phyloP scores from a whole-genome alignment of 2,329 filamentous ascomycete genomes.

The Claviceps spartinae region DNA sequence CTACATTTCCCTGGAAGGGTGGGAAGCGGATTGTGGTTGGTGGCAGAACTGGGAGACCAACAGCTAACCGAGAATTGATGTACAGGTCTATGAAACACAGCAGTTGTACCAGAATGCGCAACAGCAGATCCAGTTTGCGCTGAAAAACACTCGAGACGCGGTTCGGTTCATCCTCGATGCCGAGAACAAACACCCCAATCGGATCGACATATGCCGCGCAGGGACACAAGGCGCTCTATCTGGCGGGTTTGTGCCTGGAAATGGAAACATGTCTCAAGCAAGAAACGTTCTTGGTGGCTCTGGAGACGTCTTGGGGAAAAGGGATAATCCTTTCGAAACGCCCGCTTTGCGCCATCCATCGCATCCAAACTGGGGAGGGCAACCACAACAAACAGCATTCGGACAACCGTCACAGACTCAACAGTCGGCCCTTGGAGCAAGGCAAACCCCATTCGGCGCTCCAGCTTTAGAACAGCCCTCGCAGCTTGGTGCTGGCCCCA shows the following conservation, averaged over 20 bases:
- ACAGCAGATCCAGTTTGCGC: slow-evolving; percentile 57
- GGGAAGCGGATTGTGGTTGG: background rate
- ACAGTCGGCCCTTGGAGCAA: slow-evolving; percentile 20
- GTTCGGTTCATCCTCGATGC: slow-evolving; percentile 53
- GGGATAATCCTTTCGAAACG: slow-evolving; percentile 22
- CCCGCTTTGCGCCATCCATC: slow-evolving; percentile 23
- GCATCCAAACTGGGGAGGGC: slow-evolving; percentile 15
- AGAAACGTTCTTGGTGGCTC: slow-evolving; percentile 25
- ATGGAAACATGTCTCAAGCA: slow-evolving; percentile 20
- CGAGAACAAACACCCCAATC: slow-evolving; percentile 61
- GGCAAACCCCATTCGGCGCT: slow-evolving; percentile 21
- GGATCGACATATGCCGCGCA: slow-evolving; percentile 47
- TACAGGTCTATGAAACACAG: slow-evolving; percentile 47
- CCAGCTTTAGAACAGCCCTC: slow-evolving; percentile 23
- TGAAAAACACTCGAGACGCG: slow-evolving; percentile 58
- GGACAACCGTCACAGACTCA: slow-evolving; percentile 30
- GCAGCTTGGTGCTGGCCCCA: slow-evolving; percentile 9
- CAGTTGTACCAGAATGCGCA: slow-evolving; percentile 49
- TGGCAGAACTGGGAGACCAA: background rate
- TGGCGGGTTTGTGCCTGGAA: slow-evolving; percentile 31
- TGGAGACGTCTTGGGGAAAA: slow-evolving; percentile 20
- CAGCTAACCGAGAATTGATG: background rate
- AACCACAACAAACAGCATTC: slow-evolving; percentile 20
- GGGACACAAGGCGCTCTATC: slow-evolving; percentile 29
- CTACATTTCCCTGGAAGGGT: background rate